Conservation (phyloP, 164 flowering plant species). For the Vitis amurensis region DNA sequence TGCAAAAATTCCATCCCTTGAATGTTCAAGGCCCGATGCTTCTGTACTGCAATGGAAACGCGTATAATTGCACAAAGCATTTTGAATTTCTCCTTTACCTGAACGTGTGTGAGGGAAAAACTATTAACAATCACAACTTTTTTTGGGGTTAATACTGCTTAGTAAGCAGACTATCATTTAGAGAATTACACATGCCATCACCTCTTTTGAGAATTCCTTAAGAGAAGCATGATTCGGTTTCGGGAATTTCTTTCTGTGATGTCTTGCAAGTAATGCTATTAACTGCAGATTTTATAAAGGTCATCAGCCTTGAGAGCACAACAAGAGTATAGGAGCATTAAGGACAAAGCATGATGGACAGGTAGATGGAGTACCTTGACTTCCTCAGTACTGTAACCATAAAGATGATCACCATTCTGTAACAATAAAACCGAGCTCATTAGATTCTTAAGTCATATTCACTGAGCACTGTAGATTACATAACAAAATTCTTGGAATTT, state of each 20-base stretch:
- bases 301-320: slow-evolving; percentile 7
- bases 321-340: background rate
- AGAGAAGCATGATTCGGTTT: slow-evolving; percentile 29
- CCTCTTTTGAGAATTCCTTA: slow-evolving; percentile 40
- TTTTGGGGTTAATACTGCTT: background rate
- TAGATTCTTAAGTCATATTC: background rate
- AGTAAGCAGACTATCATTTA: background rate
- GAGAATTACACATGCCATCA: slow-evolving; percentile 8
- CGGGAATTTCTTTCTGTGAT: slow-evolving; percentile 75
- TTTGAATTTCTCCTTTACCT: slow-evolving; percentile 54
- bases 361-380: slow-evolving; percentile 40
- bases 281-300: slow-evolving; percentile 36
- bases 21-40: slow-evolving; percentile 21
- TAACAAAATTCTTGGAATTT: too few species aligned
- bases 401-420: slow-evolving; percentile 63
- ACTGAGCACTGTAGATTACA: too few species aligned
- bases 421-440: slow-evolving; percentile 8
- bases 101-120: slow-evolving; percentile 3
- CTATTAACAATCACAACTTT: background rate
- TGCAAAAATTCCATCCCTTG: slow-evolving; percentile 26
- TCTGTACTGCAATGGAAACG: slow-evolving; percentile 41
- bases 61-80: slow-evolving; percentile 54
- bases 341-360: background rate
- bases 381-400: slow-evolving; percentile 57
- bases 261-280: slow-evolving; percentile 59